These are phyloP conservation scores for Erodium maritimum DNA, from an alignment of 345 rosid genomes.

Conservation along the genomic window DNA sequence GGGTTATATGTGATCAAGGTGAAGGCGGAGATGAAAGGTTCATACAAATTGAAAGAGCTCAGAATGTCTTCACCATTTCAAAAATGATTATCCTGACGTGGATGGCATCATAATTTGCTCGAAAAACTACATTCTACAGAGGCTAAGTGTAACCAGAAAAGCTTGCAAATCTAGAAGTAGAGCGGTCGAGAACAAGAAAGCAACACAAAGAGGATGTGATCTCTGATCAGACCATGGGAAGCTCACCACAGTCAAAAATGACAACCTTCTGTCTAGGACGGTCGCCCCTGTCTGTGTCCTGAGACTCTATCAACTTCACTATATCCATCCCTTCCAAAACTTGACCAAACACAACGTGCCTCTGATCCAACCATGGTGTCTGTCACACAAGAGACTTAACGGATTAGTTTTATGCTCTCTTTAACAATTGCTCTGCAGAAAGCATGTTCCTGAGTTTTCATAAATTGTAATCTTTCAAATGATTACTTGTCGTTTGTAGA, in stretches of 20 bases:
- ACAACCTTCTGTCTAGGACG: slow-evolving; percentile 76
- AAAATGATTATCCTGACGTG: background rate
- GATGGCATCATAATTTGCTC: background rate
- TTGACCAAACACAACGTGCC: slow-evolving; percentile 97
- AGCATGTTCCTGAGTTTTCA: background rate
- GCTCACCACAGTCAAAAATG: slow-evolving; percentile 89
- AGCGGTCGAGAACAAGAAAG: background rate
- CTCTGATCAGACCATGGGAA: slow-evolving; percentile 36
- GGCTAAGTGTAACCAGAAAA: slow-evolving; percentile 4
- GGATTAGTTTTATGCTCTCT: background rate
- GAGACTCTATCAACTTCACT: slow-evolving; percentile 63
- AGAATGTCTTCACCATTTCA: background rate
- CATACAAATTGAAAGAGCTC: background rate
- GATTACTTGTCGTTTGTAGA: too few species aligned
- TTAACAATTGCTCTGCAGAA: background rate
- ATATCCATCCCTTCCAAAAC: slow-evolving; percentile 90
- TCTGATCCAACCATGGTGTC: slow-evolving; percentile 92
- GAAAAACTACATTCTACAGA: background rate
- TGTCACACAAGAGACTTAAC: slow-evolving; percentile 20
- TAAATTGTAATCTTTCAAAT: background rate
- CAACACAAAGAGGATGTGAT: slow-evolving; percentile 5
- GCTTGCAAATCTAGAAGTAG: background rate
- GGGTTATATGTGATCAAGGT: background rate
- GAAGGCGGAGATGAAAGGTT: background rate
- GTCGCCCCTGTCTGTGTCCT: slow-evolving; percentile 94